A percentile compares a stretch with the other conserved stretches of the same genome.
phyloP scores from a whole-genome alignment of 2,329 filamentous ascomycete genomes.

The Didymella sp. region DNA sequence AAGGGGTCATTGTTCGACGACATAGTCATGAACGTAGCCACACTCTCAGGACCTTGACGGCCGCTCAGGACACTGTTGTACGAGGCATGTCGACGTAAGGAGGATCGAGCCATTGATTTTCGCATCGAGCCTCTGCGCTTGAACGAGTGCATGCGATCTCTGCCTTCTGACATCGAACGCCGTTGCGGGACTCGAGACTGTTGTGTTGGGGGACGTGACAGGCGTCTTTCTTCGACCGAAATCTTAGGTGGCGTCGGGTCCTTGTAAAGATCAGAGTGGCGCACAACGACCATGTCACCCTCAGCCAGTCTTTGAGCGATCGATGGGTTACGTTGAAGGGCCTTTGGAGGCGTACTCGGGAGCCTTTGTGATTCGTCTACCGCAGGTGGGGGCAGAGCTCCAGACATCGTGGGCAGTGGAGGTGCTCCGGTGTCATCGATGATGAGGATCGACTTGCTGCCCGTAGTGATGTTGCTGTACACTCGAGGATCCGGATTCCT shows the following conservation, averaged over 20 bases:
- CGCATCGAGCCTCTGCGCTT: constrained; percentile 41
- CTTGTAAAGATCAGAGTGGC: constrained; percentile 32
- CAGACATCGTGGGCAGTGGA: constrained; percentile 61
- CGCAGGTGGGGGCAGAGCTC: constrained; percentile 48
- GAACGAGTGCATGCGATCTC: constrained; percentile 46
- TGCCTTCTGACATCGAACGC: constrained; percentile 42
- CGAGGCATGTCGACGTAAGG: constrained; percentile 65
- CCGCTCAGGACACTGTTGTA: constrained; percentile 64
- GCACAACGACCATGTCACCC: constrained; percentile 18
- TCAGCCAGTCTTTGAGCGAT: constrained; percentile 29
- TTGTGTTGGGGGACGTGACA: constrained; percentile 29
- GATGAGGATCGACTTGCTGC: constrained; percentile 91
- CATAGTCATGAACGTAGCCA: constrained; percentile 60
- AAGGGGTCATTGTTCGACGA: constrained; percentile 53
- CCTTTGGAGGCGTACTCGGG: not conserved
- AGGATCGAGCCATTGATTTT: constrained; percentile 41
- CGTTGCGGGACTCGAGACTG: constrained; percentile 30
- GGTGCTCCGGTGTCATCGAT: constrained; percentile 72
- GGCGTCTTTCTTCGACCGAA: constrained; percentile 25
- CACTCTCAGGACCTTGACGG: constrained; percentile 63
- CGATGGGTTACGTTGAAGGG: constrained; percentile 24
- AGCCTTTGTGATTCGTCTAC: constrained; percentile 14
- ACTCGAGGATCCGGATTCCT: constrained; percentile 46
- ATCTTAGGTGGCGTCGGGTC: constrained; percentile 17
- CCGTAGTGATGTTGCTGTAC: constrained; percentile 69